These are phyloP conservation scores for Colletotrichum abscissum DNA, from an alignment of 2,329 filamentous ascomycete species.

Conservation along the genomic window DNA sequence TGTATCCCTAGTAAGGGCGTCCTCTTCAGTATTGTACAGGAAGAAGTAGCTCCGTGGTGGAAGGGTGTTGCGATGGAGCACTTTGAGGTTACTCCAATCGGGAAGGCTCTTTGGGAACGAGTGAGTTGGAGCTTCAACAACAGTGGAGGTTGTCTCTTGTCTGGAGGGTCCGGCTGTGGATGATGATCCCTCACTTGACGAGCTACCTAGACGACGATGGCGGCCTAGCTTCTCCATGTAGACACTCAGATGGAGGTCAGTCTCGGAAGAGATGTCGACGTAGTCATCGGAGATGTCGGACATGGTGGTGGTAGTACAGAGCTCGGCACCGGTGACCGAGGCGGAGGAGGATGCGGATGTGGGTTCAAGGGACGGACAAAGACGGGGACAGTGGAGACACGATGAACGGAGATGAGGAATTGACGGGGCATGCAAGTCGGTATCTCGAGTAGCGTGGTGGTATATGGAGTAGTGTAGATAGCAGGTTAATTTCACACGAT, in stretches of 20 bases:
- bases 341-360: conserved; percentile 1
- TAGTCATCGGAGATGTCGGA: conserved; percentile 36
- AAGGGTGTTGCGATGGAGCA: conserved; percentile 68
- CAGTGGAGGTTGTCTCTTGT: not conserved
- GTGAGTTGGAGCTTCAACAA: conserved; percentile 6
- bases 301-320: conserved; percentile 24
- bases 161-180: conserved; percentile 10
- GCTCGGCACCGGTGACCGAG: conserved; percentile 18
- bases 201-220: conserved; percentile 12
- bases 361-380: conserved; percentile 5
- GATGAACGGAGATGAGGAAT: conserved; percentile 12
- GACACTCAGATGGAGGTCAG: conserved; percentile 30
- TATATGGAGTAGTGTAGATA: not conserved
- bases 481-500: conserved; percentile 5
- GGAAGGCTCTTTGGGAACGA: conserved; percentile 50
- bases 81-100: conserved; percentile 69
- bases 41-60: conserved; percentile 67
- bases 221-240: conserved; percentile 27
- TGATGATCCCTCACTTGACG: conserved; percentile 27
- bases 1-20: conserved; percentile 58
- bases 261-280: conserved; percentile 27
- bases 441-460: not conserved
- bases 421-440: conserved; percentile 9
- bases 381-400: conserved; percentile 19
- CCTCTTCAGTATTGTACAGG: conserved; percentile 57